Conservation (phyloP, 2,329 filamentous ascomycete species). For the Aspergillus piperis region DNA sequence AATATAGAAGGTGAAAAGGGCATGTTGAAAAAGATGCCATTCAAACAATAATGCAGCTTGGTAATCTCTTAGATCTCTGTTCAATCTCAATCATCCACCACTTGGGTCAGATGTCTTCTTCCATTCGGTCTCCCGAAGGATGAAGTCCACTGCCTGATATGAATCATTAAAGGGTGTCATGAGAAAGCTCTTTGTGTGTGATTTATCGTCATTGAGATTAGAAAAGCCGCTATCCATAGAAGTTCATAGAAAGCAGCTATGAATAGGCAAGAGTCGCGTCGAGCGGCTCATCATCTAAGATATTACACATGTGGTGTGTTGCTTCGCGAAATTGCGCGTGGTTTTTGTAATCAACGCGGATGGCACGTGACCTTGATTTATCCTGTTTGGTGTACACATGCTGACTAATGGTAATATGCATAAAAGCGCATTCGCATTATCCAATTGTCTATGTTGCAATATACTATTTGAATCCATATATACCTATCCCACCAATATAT, state of each 20-base stretch:
- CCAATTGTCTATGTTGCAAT: background rate
- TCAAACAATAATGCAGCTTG: background rate
- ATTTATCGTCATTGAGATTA: slow-evolving; percentile 46
- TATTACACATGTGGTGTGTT: background rate
- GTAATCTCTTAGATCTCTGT: slow-evolving; percentile 51
- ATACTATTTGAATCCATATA: too few relatives aligned
- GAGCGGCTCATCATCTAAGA: too few relatives aligned
- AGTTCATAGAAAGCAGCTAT: too few relatives aligned
- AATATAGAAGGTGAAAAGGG: background rate
- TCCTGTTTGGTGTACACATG: too few relatives aligned
- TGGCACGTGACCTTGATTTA: background rate
- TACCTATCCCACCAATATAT: too few relatives aligned
- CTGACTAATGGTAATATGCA: too few relatives aligned
- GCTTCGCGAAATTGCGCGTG: background rate
- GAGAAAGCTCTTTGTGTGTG: slow-evolving; percentile 41
- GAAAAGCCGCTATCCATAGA: background rate
- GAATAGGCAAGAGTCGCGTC: background rate
- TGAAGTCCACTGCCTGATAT: slow-evolving; percentile 35
- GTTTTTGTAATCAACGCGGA: background rate
- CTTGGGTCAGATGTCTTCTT: slow-evolving; percentile 36
- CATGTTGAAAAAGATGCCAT: too few relatives aligned
- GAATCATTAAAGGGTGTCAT: slow-evolving; percentile 32
- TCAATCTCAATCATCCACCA: slow-evolving; percentile 47
- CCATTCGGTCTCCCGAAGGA: slow-evolving; percentile 38
- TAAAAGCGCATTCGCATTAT: background rate